Conservation (phyloP, 2,329 filamentous ascomycete genomes). For the Boeremia exigua region DNA sequence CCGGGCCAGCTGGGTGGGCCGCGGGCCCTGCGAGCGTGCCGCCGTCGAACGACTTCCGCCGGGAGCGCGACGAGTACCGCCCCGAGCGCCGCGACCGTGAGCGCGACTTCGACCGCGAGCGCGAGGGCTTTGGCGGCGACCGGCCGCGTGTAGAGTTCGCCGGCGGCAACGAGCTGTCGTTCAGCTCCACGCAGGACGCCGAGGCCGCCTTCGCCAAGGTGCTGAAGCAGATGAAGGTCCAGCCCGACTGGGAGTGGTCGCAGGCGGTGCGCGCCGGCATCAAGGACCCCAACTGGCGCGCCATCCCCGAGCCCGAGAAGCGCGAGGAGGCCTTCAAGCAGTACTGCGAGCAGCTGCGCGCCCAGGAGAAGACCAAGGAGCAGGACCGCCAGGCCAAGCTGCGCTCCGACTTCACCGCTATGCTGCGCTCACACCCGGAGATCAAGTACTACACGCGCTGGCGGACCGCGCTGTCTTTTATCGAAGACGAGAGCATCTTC, state of each 20-base stretch:
- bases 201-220: slow-evolving; percentile 93
- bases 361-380: slow-evolving; percentile 92
- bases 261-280: slow-evolving; percentile 85
- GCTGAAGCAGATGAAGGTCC: slow-evolving; percentile 81
- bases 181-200: slow-evolving; percentile 74
- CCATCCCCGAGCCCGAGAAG: slow-evolving; percentile 90
- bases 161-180: slow-evolving; percentile 61
- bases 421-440: slow-evolving; percentile 95
- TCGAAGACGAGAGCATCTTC: slow-evolving; percentile 95
- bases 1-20: slow-evolving; percentile 60
- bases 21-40: slow-evolving; percentile 57
- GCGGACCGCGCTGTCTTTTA: slow-evolving; percentile 93
- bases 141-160: slow-evolving; percentile 42
- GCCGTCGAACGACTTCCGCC: slow-evolving; percentile 50
- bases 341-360: slow-evolving; percentile 86
- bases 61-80: slow-evolving; percentile 38
- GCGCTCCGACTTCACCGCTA: slow-evolving; percentile 90
- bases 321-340: slow-evolving; percentile 92
- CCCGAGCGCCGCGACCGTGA: slow-evolving; percentile 36
- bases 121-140: slow-evolving; percentile 53
- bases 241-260: slow-evolving; percentile 92
- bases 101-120: slow-evolving; percentile 56
- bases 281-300: slow-evolving; percentile 89
- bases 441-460: slow-evolving; percentile 97
- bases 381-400: slow-evolving; percentile 93